phyloP scores from a whole-genome alignment of 352 stramenopile genomes.

The Globisporangium mamillatum region DNA sequence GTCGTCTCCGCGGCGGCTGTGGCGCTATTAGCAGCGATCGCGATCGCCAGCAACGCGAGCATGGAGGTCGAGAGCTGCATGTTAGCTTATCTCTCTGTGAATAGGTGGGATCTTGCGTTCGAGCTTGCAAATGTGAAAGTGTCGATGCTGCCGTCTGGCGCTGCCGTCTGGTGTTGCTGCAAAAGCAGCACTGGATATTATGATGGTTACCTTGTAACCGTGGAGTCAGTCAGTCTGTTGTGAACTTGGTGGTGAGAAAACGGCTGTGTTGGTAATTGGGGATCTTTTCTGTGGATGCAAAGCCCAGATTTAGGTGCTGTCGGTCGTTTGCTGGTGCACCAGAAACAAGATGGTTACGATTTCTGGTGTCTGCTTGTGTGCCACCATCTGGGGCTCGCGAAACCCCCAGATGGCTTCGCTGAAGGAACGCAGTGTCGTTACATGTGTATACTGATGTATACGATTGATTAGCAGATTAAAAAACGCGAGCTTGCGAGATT shows the following conservation, averaged over 20 bases:
- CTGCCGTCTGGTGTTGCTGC: background rate
- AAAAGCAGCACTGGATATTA: background rate
- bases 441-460: background rate
- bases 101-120: background rate
- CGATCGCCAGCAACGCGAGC: constrained; percentile 2
- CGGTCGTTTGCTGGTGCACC: background rate
- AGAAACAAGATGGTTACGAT: background rate
- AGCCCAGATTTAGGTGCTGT: background rate
- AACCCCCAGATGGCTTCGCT: background rate
- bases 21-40: no score
- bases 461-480: background rate
- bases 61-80: constrained; percentile 9
- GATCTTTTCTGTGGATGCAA: background rate
- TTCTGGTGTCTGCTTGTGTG: background rate
- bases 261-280: background rate
- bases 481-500: background rate
- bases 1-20: background rate
- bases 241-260: background rate
- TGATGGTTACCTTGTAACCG: background rate
- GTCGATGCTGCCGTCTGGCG: background rate
- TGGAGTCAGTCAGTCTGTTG: background rate
- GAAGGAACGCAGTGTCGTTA: background rate
- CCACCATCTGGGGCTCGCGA: background rate
- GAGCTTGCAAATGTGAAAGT: constrained; percentile 4
- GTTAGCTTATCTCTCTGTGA: background rate